A percentile compares a stretch with the other conserved stretches of the same genome.
phyloP scores from a whole-genome alignment of 1,284 basidiomycete species.

The Ceratobasidium sp. region DNA sequence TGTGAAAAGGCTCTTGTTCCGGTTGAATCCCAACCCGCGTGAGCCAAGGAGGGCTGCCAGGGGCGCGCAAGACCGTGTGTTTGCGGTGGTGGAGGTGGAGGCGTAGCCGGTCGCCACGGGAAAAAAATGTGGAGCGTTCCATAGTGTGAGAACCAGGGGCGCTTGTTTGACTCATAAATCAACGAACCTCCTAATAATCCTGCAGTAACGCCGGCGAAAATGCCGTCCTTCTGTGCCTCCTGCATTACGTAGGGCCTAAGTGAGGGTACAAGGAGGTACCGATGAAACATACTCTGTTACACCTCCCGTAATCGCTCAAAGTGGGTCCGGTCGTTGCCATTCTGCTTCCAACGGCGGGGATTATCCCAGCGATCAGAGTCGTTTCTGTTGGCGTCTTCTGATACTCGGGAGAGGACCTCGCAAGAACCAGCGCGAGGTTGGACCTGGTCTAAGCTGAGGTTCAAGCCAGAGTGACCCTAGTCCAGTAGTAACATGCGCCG shows the following conservation, averaged over 20 bases:
- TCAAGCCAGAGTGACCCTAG: conserved; percentile 14
- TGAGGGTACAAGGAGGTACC: background rate
- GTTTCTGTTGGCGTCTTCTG: background rate
- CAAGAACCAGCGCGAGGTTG: conserved; percentile 11
- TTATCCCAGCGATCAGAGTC: conserved; percentile 5
- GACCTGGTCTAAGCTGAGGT: conserved; percentile 26
- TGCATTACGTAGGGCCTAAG: conserved; percentile 19
- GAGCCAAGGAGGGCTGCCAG: conserved; percentile 31
- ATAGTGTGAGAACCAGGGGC: conserved; percentile 38
- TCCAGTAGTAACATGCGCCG: conserved; percentile 12
- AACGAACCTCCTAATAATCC: conserved; percentile 44
- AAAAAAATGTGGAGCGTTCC: conserved; percentile 16
- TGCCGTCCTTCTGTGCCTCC: conserved; percentile 43
- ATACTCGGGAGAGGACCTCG: background rate
- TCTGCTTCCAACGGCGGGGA: conserved; percentile 1
- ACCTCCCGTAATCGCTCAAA: conserved; percentile 30
- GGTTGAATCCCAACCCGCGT: conserved; percentile 35
- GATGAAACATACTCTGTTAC: conserved; percentile 37
- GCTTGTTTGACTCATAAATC: conserved; percentile 11
- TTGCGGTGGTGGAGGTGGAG: conserved; percentile 3
- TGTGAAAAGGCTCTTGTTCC: conserved; percentile 41
- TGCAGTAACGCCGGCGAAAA: conserved; percentile 42
- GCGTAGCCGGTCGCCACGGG: conserved; percentile 26
- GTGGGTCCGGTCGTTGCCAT: conserved; percentile 27
- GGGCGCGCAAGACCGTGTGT: background rate